Conservation (phyloP, 805 yeast species). For the Pichia thaimueangensis region DNA sequence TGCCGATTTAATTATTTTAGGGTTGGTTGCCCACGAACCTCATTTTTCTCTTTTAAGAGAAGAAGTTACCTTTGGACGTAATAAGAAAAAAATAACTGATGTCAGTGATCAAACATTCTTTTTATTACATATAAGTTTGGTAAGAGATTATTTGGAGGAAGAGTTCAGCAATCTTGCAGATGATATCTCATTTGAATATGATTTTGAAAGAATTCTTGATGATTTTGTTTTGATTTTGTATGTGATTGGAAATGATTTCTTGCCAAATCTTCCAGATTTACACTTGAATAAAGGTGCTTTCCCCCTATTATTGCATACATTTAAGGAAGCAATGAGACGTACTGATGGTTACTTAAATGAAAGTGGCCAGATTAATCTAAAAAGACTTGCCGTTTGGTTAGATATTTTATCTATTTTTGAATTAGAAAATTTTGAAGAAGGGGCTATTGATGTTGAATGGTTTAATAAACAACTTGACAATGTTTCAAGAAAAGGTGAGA, state of each 20-base stretch:
- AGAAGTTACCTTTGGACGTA: constrained; percentile 81
- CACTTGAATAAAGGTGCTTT: constrained; percentile 94
- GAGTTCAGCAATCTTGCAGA: constrained; percentile 73
- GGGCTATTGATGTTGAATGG: constrained; percentile 85
- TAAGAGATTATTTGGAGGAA: constrained; percentile 84
- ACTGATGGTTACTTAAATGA: constrained; percentile 82
- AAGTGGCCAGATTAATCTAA: constrained; percentile 72
- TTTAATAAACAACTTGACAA: constrained; percentile 79
- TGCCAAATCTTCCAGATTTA: constrained; percentile 92
- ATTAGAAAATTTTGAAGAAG: constrained; percentile 75
- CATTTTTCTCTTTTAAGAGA: constrained; percentile 92
- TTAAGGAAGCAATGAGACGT: constrained; percentile 68
- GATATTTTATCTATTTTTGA: constrained; percentile 74
- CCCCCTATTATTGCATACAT: constrained; percentile 84
- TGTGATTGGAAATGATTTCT: constrained; percentile 96
- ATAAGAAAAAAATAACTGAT: constrained; percentile 30
- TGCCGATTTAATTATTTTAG: constrained; percentile 93
- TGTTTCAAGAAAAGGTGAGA: constrained; percentile 66
- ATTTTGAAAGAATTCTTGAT: constrained; percentile 85
- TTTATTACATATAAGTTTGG: constrained; percentile 75
- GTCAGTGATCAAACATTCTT: constrained; percentile 76
- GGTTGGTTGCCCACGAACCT: constrained; percentile 89
- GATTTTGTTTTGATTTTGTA: constrained; percentile 89
- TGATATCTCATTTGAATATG: constrained; percentile 58
- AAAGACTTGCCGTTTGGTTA: constrained; percentile 69